Base-by-base conservation (phyloP, 2,329 filamentous ascomycete species). In the Beauveria australis region DNA sequence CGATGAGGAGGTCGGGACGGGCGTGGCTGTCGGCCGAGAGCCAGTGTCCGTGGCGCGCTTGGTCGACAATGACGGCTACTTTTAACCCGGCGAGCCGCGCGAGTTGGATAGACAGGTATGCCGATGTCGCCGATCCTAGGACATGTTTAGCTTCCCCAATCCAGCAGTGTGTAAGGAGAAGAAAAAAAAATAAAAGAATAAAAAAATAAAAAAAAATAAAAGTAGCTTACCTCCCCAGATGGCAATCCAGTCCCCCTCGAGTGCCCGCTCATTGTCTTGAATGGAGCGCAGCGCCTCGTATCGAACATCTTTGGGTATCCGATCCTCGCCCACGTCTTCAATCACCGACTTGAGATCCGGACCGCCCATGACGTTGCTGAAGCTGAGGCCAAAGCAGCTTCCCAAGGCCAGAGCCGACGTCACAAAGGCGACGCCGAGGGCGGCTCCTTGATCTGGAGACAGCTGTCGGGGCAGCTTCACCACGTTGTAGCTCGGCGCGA, bases 351-450 rank as follows among this genome's bases (percentile, higher is more conserved):
- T 71, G 5, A 91, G 71, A 67, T 91, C 79, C 0, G 87, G 87
- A 0, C 88, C 86, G 3, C 70, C 66, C 3, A 75, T 74, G 2
- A 80, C 68, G n/a, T 55, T 43, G 1, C 73, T 74, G 63, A 91
- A 89, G 69, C 88, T 82, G 3, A 90, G 69, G 1, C 89, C 89
- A 63, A 90, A 80, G 64, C 85, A 91, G 43, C 91, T 78, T 0
- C 88, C 87, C 0, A 92, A 71, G 0, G 85, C 81, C 0, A 92
- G 71, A 0, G 79, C 82, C 0, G 89, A 85, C 0, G 88, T 87
- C 0, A 90, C 87, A 64, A 87, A 91, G 0, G 87, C 87, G 0
- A 91, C 88, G 1, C 88, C 88, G 0, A 90, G 70, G 0, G 86
- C 83, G 0, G 87, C 83, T 0, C 81, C 85, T 2, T 82, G 77